Evolutionary conservation across 257 asterid genomes (phyloP), one percentile per base, ranked within the genome.

Genomic region (Paraleonurus japonicus): DNA sequence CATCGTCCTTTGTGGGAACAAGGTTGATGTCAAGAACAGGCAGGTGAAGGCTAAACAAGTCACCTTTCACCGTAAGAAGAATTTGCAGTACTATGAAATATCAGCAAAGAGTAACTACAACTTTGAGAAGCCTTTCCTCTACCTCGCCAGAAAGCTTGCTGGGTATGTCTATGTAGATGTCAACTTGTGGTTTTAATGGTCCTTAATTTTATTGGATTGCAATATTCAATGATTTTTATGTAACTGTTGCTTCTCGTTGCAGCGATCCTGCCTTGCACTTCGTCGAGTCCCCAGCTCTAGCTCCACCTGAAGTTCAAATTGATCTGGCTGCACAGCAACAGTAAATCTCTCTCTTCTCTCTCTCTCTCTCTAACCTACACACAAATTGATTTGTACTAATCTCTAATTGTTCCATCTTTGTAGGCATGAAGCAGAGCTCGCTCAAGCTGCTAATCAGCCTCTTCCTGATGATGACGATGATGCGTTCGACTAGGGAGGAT

Each of bases 401-500:
- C 22, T 32, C 11, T 28, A 50, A 17, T 17, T 6, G 57, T 47
- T 55, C 8, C 2, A 3, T 22, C 37, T 58, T 61, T 77, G 53
- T 63, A 90, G 96, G 79, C 96, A 91, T 57, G 97, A 91, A 76
- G 85, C 81, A 0, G 96, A 91, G 81, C 89, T 91, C n/a, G 53
- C 28, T 1, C 71, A 58, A 61, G 96, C 96, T 0, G 88, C 89
- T n/a, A 75, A 53, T 28, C 95, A 85, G 81, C 97, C 97, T n/a
- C 95, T 91, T 55, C 96, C 97, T 0, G 97, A 90, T 51, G 97
- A 90, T 0, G 96, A 89, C 54, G 96, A 89, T 5, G 96, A 90
- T 15, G 72, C 92, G 1, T 88, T 90, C 5, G 97, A 90, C 19
- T 90, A 74, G 57, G 55, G 2, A 39, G 22, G 30, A 53, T 59